Percentiles rank a stretch among this genome's conserved stretches.
These are phyloP conservation scores for Fusarium staphyleae DNA, from an alignment of 2,329 filamentous ascomycete genomes.

Conservation along the genomic window DNA sequence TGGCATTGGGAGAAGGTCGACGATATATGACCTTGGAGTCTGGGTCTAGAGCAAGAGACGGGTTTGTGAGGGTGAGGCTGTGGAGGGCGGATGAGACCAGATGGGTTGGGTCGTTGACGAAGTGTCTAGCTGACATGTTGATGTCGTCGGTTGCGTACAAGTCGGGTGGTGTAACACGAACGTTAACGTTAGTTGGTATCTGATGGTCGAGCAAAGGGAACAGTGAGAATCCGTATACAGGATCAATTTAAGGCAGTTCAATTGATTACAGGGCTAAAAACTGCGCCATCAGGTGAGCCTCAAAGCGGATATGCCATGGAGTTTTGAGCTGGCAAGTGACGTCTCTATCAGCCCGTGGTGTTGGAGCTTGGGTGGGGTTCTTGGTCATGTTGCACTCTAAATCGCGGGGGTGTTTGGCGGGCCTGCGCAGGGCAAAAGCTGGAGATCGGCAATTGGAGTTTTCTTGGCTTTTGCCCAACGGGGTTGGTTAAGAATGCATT, in stretches of 20 bases:
- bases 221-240: slow-evolving; percentile 5
- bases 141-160: slow-evolving; percentile 5
- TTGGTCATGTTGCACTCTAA: too few species aligned
- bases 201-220: slow-evolving; percentile 3
- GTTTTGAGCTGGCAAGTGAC: background rate
- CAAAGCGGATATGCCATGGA: background rate
- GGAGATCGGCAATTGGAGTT: too few species aligned
- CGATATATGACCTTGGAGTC: slow-evolving; percentile 86
- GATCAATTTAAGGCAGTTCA: background rate
- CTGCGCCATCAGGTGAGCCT: slow-evolving; percentile 10
- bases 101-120: slow-evolving; percentile 82
- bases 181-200: too few species aligned
- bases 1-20: slow-evolving; percentile 57
- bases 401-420: too few species aligned
- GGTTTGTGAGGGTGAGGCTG: slow-evolving; percentile 83
- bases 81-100: slow-evolving; percentile 80
- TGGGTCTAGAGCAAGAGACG: slow-evolving; percentile 77
- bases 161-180: background rate
- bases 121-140: slow-evolving; percentile 75
- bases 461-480: too few species aligned
- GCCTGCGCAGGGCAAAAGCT: too few species aligned
- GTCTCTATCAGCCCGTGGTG: slow-evolving; percentile 4
- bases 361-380: background rate
- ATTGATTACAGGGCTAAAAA: background rate
- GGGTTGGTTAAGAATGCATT: too few species aligned